Conservation (phyloP, 2,329 filamentous ascomycete genomes). For the Lizonia empirigonia region DNA sequence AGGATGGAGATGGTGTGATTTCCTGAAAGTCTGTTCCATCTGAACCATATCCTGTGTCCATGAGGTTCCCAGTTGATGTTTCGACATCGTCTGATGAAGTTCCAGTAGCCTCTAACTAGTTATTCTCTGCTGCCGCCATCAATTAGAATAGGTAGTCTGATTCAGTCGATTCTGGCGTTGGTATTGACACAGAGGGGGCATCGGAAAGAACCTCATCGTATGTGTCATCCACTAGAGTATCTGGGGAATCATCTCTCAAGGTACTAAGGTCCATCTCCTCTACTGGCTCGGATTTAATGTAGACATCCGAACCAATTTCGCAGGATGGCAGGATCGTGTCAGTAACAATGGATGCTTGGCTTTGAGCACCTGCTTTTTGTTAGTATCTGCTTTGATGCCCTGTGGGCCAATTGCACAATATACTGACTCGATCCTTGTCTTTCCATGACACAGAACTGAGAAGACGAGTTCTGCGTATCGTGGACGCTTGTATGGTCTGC, state of each 20-base stretch:
- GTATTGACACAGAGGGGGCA: background rate
- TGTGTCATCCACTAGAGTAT: background rate
- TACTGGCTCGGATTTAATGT: background rate
- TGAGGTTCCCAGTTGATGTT: background rate
- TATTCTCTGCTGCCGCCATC: background rate
- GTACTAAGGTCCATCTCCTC: background rate
- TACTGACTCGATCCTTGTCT: background rate
- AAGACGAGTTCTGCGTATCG: background rate
- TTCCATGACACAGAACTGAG: background rate
- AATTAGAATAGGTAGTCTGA: background rate
- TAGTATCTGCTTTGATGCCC: background rate
- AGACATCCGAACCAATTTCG: background rate
- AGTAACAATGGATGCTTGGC: background rate
- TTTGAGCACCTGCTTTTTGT: background rate
- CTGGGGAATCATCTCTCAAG: background rate
- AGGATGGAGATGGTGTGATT: background rate
- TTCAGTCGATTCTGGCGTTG: background rate
- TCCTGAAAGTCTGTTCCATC: conserved; percentile 9
- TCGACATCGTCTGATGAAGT: too few relatives aligned
- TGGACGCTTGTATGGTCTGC: background rate
- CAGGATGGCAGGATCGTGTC: background rate
- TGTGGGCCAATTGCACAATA: background rate
- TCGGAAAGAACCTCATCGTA: background rate
- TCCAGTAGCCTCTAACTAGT: too few relatives aligned
- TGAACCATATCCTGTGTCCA: background rate